Conservation (phyloP, 371 early-diverging fungal species). For the Apophysomyces variabilis region DNA sequence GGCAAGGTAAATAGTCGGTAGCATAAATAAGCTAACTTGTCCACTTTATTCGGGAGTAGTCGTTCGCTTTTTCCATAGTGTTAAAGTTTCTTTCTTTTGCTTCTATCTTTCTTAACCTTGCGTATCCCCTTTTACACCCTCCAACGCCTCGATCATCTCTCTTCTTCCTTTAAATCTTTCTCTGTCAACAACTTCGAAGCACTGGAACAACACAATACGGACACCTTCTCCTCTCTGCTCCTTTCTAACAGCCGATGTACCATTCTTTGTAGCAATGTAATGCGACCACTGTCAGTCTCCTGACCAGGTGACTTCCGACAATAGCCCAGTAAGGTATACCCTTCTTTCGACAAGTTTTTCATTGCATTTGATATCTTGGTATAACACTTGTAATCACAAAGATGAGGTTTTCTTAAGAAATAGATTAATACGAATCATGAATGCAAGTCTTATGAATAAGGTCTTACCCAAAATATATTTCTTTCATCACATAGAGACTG, state of each 20-base stretch:
- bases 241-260: background rate
- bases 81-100: background rate
- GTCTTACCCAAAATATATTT: background rate
- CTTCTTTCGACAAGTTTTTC: background rate
- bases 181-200: background rate
- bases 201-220: background rate
- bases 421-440: background rate
- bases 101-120: background rate
- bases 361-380: constrained; percentile 1
- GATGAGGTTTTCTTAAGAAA: background rate
- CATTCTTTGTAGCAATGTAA: background rate
- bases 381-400: background rate
- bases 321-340: background rate
- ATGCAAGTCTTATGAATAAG: background rate
- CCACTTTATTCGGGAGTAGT: too few relatives aligned
- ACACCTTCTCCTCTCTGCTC: background rate
- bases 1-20: too few relatives aligned
- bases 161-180: background rate
- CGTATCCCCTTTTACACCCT: background rate
- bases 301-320: background rate
- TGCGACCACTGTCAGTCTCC: background rate
- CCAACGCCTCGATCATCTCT: background rate
- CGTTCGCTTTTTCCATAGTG: background rate
- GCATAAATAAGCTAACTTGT: too few relatives aligned
- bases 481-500: background rate